A percentile compares a stretch with the other conserved stretches of the same genome.
Evolutionary conservation across 148 eudicot species (phyloP).

Genomic region (Arctostaphylos glauca): DNA sequence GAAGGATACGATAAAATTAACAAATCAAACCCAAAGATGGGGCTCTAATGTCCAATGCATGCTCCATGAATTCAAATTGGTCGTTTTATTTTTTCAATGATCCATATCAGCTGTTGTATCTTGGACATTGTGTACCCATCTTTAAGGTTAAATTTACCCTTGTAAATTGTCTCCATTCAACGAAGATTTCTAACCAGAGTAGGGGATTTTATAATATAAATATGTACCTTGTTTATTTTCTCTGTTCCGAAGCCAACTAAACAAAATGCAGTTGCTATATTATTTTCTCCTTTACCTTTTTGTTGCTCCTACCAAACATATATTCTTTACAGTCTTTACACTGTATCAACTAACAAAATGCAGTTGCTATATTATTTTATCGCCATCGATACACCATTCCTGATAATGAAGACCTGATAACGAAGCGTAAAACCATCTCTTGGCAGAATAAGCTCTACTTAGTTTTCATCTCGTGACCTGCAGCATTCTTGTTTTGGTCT

Average conservation of each 20-base stretch:
- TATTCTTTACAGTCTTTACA: neutral
- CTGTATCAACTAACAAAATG: neutral
- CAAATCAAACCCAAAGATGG: no score
- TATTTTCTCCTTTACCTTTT: neutral
- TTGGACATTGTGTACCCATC: neutral
- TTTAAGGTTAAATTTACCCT: neutral
- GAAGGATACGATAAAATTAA: no score
- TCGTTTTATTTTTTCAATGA: no score
- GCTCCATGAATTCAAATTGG: no score
- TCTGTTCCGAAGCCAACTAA: neutral
- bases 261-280: neutral
- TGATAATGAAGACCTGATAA: neutral
- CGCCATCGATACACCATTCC: constrained; percentile 3
- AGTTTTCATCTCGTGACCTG: neutral
- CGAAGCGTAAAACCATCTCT: constrained; percentile 1
- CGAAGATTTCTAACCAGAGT: neutral
- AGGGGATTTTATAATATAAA: neutral
- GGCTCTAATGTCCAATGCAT: no score
- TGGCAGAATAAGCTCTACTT: neutral
- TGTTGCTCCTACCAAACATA: neutral
- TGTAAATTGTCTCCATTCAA: neutral
- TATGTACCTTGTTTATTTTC: neutral
- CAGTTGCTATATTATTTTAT: neutral
- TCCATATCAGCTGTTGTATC: neutral
- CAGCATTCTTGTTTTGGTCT: constrained; percentile 15